Conservation (phyloP, 352 stramenopile genomes). For the Thalassiosira sp. region DNA sequence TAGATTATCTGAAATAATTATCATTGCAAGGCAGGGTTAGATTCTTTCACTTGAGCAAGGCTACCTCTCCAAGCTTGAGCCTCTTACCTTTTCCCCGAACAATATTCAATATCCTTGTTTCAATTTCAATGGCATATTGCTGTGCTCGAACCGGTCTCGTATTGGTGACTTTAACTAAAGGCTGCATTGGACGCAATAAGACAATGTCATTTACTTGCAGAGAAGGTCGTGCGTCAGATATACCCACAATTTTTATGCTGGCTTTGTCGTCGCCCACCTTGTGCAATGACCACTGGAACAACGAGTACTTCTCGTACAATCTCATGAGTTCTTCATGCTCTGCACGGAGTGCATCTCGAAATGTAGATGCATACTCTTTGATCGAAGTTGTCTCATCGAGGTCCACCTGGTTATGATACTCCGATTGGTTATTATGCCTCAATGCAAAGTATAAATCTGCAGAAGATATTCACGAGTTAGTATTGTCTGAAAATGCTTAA, state of each 20-base stretch:
- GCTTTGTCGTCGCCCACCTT: constrained; percentile 7
- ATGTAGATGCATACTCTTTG: constrained; percentile 37
- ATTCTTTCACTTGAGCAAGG: too few relatives aligned
- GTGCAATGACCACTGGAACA: constrained; percentile 41
- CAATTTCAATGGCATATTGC: constrained; percentile 29
- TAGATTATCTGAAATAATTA: too few relatives aligned
- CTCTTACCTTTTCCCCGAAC: constrained; percentile 29
- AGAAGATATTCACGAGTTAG: too few relatives aligned
- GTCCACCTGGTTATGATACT: constrained; percentile 12
- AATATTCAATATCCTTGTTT: constrained; percentile 33
- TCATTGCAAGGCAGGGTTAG: too few relatives aligned
- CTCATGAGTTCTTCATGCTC: constrained; percentile 61
- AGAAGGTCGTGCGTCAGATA: constrained; percentile 58
- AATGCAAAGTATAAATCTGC: constrained; percentile 41
- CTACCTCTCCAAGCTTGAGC: too few relatives aligned
- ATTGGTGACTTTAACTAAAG: too few relatives aligned
- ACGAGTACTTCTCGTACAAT: constrained; percentile 64
- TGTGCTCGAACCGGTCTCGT: too few relatives aligned
- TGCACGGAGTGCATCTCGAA: constrained; percentile 37
- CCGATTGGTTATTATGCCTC: not conserved
- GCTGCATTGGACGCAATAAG: constrained; percentile 49
- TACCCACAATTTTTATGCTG: constrained; percentile 45
- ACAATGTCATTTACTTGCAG: constrained; percentile 56
- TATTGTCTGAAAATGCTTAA: too few relatives aligned
- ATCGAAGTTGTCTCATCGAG: constrained; percentile 49